Evolutionary conservation across 2,329 filamentous ascomycete species (phyloP).

Genomic region (Colletotrichum sp.): DNA sequence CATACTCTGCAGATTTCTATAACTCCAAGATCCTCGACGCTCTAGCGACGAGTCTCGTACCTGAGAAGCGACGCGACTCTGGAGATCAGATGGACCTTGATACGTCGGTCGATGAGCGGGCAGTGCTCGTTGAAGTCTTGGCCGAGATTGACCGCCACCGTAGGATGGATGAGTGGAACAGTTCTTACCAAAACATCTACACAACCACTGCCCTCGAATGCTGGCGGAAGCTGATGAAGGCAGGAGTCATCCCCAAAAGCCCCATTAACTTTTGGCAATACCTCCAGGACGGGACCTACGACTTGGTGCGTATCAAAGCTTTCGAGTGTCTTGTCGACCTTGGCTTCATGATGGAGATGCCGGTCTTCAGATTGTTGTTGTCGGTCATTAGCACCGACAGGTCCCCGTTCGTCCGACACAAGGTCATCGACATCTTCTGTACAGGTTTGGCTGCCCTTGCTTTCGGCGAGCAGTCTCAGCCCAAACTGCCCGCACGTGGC

Average conservation of each 20-base stretch:
- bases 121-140: conserved; percentile 58
- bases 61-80: conserved; percentile 40
- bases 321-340: conserved; percentile 69
- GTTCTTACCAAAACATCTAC: conserved; percentile 72
- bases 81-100: conserved; percentile 45
- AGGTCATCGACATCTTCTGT: conserved; percentile 64
- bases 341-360: conserved; percentile 61
- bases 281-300: conserved; percentile 66
- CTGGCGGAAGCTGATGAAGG: conserved; percentile 68
- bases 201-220: conserved; percentile 68
- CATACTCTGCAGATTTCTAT: conserved; percentile 89
- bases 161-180: conserved; percentile 72
- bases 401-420: conserved; percentile 67
- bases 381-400: conserved; percentile 65
- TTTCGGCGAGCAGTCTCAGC: conserved; percentile 63
- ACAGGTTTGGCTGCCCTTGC: conserved; percentile 67
- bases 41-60: conserved; percentile 63
- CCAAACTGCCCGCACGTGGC: conserved; percentile 26
- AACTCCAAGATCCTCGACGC: conserved; percentile 78
- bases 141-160: conserved; percentile 72
- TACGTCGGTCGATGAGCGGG: conserved; percentile 40
- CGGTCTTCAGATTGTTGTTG: conserved; percentile 62
- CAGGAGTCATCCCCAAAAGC: conserved; percentile 60
- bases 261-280: conserved; percentile 67
- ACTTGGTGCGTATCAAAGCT: conserved; percentile 69